Conservation (phyloP, 768 basidiomycete genomes). For the Naganishia vaughanmartiniae region DNA sequence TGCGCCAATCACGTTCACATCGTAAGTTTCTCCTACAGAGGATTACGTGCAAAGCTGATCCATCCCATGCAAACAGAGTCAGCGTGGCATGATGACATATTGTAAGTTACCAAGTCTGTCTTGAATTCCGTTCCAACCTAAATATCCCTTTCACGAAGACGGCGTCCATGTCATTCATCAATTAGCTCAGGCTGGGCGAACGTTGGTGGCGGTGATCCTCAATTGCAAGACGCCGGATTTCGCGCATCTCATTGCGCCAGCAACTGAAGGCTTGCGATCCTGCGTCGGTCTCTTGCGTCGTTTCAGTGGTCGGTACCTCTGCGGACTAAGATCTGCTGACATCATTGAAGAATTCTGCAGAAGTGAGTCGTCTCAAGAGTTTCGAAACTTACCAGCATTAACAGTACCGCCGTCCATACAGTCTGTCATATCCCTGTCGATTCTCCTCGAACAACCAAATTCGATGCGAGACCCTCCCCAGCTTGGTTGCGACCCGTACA, state of each 20-base stretch:
- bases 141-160: conserved; percentile 56
- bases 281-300: conserved; percentile 81
- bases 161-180: conserved; percentile 95
- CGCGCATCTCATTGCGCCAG: conserved; percentile 72
- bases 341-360: conserved; percentile 94
- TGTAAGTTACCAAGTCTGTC: conserved; percentile 61
- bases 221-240: conserved; percentile 80
- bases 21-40: conserved; percentile 55
- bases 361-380: conserved; percentile 55
- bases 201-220: conserved; percentile 78
- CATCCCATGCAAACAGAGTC: conserved; percentile 47
- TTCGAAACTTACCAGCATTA: conserved; percentile 20
- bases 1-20: conserved; percentile 78
- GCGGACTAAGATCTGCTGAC: conserved; percentile 84
- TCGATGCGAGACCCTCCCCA: conserved; percentile 57
- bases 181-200: conserved; percentile 86
- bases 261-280: conserved; percentile 78
- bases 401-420: conserved; percentile 54
- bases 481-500: conserved; percentile 85
- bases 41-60: background rate
- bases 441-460: conserved; percentile 60
- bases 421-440: conserved; percentile 81
- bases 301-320: conserved; percentile 88
- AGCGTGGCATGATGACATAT: conserved; percentile 86
- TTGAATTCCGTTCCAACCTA: background rate